A percentile compares a stretch with the other conserved stretches of the same genome.
Conservation (phyloP, 441 rosid genomes). For the Oxalis stricta region DNA sequence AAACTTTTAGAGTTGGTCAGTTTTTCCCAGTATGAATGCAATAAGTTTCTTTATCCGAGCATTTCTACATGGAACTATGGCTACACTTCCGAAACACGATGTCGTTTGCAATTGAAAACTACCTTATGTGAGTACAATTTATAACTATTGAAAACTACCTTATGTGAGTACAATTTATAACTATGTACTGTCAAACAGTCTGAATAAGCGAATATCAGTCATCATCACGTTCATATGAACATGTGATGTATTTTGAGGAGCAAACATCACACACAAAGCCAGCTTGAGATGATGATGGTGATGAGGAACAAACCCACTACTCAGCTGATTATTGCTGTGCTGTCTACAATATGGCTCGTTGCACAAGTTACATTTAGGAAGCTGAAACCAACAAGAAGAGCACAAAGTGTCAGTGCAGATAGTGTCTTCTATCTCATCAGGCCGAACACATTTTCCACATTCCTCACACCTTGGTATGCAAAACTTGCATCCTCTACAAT, state of each 20-base stretch:
- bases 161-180: too few species aligned
- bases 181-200: too few species aligned
- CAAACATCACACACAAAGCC: constrained; percentile 52
- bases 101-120: too few species aligned
- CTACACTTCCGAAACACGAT: too few species aligned
- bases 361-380: constrained; percentile 62
- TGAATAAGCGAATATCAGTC: constrained; percentile 4
- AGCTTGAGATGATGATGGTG: constrained; percentile 2
- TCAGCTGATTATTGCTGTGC: constrained; percentile 19
- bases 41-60: too few species aligned
- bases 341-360: constrained; percentile 55
- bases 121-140: too few species aligned
- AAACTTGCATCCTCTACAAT: constrained; percentile 45
- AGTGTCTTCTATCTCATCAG: constrained; percentile 38
- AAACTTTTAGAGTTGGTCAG: not conserved
- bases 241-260: constrained; percentile 11
- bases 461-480: constrained; percentile 63
- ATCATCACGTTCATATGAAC: constrained; percentile 5
- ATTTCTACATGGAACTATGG: too few species aligned
- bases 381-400: constrained; percentile 55
- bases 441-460: constrained; percentile 38
- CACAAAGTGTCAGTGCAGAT: constrained; percentile 44
- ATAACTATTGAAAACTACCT: too few species aligned
- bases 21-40: too few species aligned
- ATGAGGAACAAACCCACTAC: too few species aligned